These are phyloP conservation scores for Drechslerella coelobrocha DNA, from an alignment of 2,329 filamentous ascomycete species.

Conservation along the genomic window DNA sequence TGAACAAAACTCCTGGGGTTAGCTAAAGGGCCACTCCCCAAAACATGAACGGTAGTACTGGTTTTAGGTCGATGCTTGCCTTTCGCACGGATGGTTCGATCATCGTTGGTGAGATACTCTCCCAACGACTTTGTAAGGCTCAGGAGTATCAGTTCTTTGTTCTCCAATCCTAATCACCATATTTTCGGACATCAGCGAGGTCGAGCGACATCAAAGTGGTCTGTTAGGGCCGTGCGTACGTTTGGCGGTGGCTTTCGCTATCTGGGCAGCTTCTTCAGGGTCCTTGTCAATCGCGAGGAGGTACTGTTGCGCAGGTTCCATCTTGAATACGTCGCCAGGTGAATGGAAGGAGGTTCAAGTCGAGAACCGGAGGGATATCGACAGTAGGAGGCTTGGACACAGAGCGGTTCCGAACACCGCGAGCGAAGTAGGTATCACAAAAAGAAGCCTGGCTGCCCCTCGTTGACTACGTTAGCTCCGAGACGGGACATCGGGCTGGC, in stretches of 20 bases:
- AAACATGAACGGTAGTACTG: neutral
- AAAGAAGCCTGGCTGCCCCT: slow-evolving; percentile 31
- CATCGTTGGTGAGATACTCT: slow-evolving; percentile 72
- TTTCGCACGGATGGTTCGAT: slow-evolving; percentile 67
- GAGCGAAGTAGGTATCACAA: slow-evolving; percentile 15
- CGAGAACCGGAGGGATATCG: neutral
- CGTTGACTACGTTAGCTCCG: slow-evolving; percentile 14
- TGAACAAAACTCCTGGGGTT: neutral
- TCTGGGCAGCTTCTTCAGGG: slow-evolving; percentile 52
- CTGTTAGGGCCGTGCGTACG: slow-evolving; percentile 39
- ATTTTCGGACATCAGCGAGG: slow-evolving; percentile 37
- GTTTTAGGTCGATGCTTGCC: slow-evolving; percentile 58
- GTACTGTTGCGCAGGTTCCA: slow-evolving; percentile 50
- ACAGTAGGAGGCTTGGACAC: neutral
- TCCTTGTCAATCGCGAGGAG: slow-evolving; percentile 54
- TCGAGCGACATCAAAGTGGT: slow-evolving; percentile 3
- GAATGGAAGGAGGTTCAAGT: slow-evolving; percentile 4
- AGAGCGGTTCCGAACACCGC: too few species aligned
- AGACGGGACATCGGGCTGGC: slow-evolving; percentile 4
- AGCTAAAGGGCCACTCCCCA: neutral
- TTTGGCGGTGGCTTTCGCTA: slow-evolving; percentile 53
- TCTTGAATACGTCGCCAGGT: slow-evolving; percentile 5
- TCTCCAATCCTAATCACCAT: slow-evolving; percentile 63
- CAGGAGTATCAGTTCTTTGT: slow-evolving; percentile 68
- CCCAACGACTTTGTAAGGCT: slow-evolving; percentile 69